Conservation (phyloP, 306 rosid genomes). For the Lagenaria siceraria region DNA sequence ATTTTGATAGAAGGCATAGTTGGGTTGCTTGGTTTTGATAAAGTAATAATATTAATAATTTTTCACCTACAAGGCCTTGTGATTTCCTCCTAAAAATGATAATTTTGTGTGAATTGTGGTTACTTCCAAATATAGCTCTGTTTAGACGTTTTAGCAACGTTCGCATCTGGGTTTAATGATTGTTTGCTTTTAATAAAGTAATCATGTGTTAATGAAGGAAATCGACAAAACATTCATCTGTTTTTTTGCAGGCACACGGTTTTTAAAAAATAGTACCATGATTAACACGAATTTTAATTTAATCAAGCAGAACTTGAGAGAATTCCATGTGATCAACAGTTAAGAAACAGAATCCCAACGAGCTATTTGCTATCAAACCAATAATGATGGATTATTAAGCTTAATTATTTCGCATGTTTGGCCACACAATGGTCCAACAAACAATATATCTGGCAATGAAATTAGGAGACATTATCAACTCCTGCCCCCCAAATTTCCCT, state of each 20-base stretch:
- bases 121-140: neutral
- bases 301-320: neutral
- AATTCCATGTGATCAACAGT: slow-evolving; percentile 4
- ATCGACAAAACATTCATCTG: neutral
- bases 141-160: neutral
- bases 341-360: neutral
- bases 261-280: neutral
- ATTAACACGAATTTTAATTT: neutral
- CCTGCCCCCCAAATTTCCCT: neutral
- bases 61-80: too few species aligned
- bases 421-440: neutral
- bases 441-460: neutral
- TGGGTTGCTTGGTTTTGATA: neutral
- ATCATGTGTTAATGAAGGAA: neutral
- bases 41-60: too few species aligned
- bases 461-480: neutral
- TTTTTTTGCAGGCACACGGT: neutral
- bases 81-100: too few species aligned
- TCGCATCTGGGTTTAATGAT: neutral
- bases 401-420: neutral
- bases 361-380: neutral
- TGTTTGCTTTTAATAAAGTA: neutral
- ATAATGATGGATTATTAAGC: neutral
- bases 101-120: neutral
- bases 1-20: neutral